Evolutionary conservation across 495 filamentous ascomycete genomes (phyloP).

Genomic region (Podospora anserina): DNA sequence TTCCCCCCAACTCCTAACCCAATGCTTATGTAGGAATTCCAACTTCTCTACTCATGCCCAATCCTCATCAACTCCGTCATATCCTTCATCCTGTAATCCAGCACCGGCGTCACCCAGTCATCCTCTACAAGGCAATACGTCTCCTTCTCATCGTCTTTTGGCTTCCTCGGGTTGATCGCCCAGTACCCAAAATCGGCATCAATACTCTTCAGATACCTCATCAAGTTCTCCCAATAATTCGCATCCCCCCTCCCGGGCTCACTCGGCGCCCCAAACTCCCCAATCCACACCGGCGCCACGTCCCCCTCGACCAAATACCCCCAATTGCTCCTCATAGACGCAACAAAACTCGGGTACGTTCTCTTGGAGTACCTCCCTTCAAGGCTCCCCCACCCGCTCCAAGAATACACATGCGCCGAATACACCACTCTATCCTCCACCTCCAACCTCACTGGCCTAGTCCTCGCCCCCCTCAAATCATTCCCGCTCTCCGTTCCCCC

Average conservation of each 20-base stretch:
- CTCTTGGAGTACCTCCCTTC: slow-evolving; percentile 51
- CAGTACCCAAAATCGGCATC: slow-evolving; percentile 63
- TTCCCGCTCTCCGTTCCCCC: slow-evolving; percentile 60
- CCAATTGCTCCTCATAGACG: slow-evolving; percentile 59
- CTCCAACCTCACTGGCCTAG: slow-evolving; percentile 52
- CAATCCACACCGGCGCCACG: slow-evolving; percentile 59
- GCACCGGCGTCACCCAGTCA: slow-evolving; percentile 54
- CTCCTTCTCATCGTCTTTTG: slow-evolving; percentile 50
- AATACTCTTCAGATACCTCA: slow-evolving; percentile 50
- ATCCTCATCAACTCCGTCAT: slow-evolving; percentile 48
- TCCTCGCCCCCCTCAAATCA: slow-evolving; percentile 48
- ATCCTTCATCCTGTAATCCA: slow-evolving; percentile 57
- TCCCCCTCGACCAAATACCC: slow-evolving; percentile 56
- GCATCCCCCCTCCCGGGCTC: slow-evolving; percentile 47
- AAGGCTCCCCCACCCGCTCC: slow-evolving; percentile 59
- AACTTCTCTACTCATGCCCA: slow-evolving; percentile 5
- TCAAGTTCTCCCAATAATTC: slow-evolving; percentile 59
- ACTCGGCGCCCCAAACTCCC: slow-evolving; percentile 56
- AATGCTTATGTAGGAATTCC: not conserved
- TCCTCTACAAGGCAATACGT: slow-evolving; percentile 55
- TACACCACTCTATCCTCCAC: slow-evolving; percentile 55
- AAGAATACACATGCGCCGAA: slow-evolving; percentile 58
- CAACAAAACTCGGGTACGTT: slow-evolving; percentile 53
- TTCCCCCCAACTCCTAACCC: not conserved
- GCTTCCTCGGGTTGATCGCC: slow-evolving; percentile 60